Evolutionary conservation across 208 protist genomes (phyloP), one percentile per base, ranked within the genome.

Genomic region (Crithidia acanthocephali): DNA sequence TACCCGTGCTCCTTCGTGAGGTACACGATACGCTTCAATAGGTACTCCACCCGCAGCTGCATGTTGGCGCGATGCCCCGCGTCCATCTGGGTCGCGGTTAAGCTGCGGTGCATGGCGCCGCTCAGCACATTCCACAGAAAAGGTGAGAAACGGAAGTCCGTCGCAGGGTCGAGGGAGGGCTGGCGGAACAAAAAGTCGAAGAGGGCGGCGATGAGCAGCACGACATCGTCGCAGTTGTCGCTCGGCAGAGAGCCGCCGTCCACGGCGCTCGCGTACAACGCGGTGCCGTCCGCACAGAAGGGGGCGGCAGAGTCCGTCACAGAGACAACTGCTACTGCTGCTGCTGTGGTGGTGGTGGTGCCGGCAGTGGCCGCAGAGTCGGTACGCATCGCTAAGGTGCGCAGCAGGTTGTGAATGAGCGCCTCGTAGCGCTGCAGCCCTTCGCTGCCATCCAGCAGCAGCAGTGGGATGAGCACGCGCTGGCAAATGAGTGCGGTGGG

Each of bases 141-240:
- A 9, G 73, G 55, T 11, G 82, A 86, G 64, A 67, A 87, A 20
- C 91, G 87, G 69, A 86, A 93, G 77, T 96, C 91, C 7, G 23
- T 79, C 20, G 47, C 27, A 11, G 58, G 59, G 53, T 74, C 18
- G 22, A 57, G 64, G 6, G 73, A 78, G 6, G 67, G 47, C 40
- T 82, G 68, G 30, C 76, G 80, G 64, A 96, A 94, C 22, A 97
- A 57, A 68, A 91, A 94, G 42, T 97, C 92, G 63, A 97, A 97
- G 20, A 95, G 75, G 32, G 90, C 86, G 6, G 92, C 86, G 28
- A 90, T 81, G 6, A 97, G 65, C 30, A 95, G 74, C 32, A 94
- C 78, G 0, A 86, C 79, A 47, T 94, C 92, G n/a, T 81, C 84
- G 33, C 79, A 66, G 22, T 80, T 76, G 2, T 63, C 45, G 16